Percentiles rank a stretch among this genome's conserved stretches.
These are phyloP conservation scores for Populus pruinosa DNA, from an alignment of 345 rosid genomes.

Conservation along the genomic window DNA sequence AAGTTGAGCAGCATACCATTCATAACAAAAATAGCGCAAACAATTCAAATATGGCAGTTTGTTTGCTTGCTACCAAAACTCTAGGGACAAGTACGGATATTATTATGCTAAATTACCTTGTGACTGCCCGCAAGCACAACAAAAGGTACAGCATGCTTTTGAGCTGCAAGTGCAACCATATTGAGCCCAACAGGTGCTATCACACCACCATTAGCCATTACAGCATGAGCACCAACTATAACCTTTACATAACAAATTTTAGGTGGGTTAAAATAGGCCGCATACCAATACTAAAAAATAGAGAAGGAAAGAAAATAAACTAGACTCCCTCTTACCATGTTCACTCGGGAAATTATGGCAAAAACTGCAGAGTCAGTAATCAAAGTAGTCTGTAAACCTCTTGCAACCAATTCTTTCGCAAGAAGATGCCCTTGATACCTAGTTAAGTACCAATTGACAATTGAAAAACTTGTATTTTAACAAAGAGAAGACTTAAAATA, in stretches of 20 bases:
- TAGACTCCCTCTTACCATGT: constrained; percentile 51
- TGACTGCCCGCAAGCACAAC: constrained; percentile 97
- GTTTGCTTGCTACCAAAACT: constrained; percentile 6
- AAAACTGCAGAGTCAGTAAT: constrained; percentile 97
- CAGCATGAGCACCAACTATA: constrained; percentile 97
- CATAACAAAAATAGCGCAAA: neutral
- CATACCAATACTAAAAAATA: neutral
- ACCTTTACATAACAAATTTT: constrained; percentile 48
- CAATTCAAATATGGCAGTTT: neutral
- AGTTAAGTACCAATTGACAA: constrained; percentile 10
- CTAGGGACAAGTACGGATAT: neutral
- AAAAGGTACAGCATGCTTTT: constrained; percentile 97
- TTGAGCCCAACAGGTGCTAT: constrained; percentile 97
- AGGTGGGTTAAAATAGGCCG: constrained; percentile 13
- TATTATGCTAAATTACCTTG: constrained; percentile 52
- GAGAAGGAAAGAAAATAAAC: neutral
- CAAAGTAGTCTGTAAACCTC: constrained; percentile 90
- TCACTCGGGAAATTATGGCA: constrained; percentile 97
- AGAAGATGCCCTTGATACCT: constrained; percentile 96
- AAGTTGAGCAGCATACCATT: constrained; percentile 7
- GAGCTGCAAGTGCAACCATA: constrained; percentile 96
- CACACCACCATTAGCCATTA: constrained; percentile 97
- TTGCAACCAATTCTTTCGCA: constrained; percentile 83
- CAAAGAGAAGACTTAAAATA: constrained; percentile 5
- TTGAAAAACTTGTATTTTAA: neutral